Conservation (phyloP, 768 basidiomycete genomes). For the Leccinum olivaceopallidum region DNA sequence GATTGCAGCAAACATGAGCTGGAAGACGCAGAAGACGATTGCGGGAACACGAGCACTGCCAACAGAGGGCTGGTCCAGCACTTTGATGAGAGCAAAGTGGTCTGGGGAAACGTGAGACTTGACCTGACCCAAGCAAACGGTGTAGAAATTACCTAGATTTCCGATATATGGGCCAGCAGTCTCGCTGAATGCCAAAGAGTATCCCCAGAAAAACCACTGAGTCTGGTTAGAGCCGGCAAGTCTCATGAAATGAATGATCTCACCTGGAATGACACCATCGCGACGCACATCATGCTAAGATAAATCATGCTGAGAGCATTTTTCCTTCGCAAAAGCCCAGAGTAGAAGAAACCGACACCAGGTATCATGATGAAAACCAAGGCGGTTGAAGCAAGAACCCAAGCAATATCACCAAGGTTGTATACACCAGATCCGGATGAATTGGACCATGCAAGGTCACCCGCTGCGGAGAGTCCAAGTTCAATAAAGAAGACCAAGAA, state of each 20-base stretch:
- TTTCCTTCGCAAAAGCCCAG: conserved; percentile 88
- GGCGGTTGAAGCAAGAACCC: conserved; percentile 72
- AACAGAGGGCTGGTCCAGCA: conserved; percentile 72
- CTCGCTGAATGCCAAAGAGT: conserved; percentile 87
- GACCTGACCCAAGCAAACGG: background rate
- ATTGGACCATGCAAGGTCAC: conserved; percentile 36
- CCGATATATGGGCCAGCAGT: conserved; percentile 78
- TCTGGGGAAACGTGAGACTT: conserved; percentile 39
- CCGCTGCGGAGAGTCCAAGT: conserved; percentile 30
- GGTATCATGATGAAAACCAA: conserved; percentile 87
- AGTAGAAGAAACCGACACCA: conserved; percentile 87
- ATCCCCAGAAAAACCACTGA: conserved; percentile 99
- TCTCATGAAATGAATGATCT: conserved; percentile 44
- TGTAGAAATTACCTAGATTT: conserved; percentile 60
- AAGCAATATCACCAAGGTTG: conserved; percentile 67
- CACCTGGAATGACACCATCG: conserved; percentile 84
- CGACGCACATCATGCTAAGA: conserved; percentile 73
- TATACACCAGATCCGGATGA: conserved; percentile 36
- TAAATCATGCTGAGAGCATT: conserved; percentile 93
- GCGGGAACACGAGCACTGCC: conserved; percentile 72
- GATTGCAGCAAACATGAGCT: conserved; percentile 88
- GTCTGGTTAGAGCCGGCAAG: conserved; percentile 4
- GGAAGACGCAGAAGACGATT: conserved; percentile 81
- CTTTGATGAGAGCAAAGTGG: conserved; percentile 82
- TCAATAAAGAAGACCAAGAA: background rate